Percentiles rank a stretch among this genome's conserved stretches.
phyloP scores from a whole-genome alignment of 495 filamentous ascomycete genomes.

The Pseudomonodictys pantanalensis region DNA sequence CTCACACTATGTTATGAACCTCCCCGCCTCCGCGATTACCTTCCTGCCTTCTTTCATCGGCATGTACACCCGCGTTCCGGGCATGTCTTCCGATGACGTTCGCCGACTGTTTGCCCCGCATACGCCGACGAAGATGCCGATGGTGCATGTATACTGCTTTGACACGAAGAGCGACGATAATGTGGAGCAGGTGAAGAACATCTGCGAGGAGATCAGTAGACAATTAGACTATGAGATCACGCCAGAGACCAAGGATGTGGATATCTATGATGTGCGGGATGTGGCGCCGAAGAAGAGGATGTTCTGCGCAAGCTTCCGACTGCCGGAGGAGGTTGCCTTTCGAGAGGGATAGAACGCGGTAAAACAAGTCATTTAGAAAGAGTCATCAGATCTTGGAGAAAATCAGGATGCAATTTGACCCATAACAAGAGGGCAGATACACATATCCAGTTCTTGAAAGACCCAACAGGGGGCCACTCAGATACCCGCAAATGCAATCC shows the following conservation, averaged over 20 bases:
- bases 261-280: constrained; percentile 76
- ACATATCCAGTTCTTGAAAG: no score
- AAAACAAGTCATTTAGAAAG: neutral
- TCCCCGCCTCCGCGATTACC: constrained; percentile 79
- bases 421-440: neutral
- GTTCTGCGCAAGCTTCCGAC: constrained; percentile 89
- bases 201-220: constrained; percentile 65
- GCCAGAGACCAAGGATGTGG: constrained; percentile 53
- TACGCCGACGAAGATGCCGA: constrained; percentile 59
- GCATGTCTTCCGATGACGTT: constrained; percentile 41
- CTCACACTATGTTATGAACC: constrained; percentile 94
- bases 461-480: no score
- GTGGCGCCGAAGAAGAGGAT: constrained; percentile 93
- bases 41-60: constrained; percentile 87
- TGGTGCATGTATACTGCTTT: constrained; percentile 93
- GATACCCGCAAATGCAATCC: no score
- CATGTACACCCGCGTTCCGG: constrained; percentile 53
- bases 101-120: constrained; percentile 64
- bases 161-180: constrained; percentile 71
- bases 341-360: constrained; percentile 8
- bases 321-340: constrained; percentile 83
- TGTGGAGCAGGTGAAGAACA: constrained; percentile 55
- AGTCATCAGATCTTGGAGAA: neutral
- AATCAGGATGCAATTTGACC: neutral
- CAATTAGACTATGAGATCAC: constrained; percentile 61